phyloP scores from a whole-genome alignment of 2,329 filamentous ascomycete species.

The Aspergillus eucalypticola region DNA sequence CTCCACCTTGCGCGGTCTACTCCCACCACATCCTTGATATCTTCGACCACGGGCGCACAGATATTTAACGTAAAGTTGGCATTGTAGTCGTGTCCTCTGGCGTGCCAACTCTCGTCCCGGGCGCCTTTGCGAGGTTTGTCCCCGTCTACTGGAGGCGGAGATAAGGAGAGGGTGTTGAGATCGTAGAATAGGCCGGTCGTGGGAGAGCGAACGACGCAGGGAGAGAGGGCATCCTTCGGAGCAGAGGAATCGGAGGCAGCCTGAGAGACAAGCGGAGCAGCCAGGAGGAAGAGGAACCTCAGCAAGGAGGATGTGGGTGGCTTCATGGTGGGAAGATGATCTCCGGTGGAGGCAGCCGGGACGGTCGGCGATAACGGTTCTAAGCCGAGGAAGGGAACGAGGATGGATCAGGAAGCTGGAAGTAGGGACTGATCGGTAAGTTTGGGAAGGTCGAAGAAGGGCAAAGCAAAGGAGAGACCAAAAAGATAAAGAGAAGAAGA shows the following conservation, averaged over 20 bases:
- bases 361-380: slow-evolving; percentile 9
- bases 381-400: background rate
- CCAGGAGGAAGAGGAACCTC: slow-evolving; percentile 36
- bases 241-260: slow-evolving; percentile 45
- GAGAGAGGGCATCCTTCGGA: slow-evolving; percentile 47
- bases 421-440: background rate
- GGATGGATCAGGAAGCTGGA: background rate
- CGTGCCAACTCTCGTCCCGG: slow-evolving; percentile 50
- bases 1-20: slow-evolving; percentile 42
- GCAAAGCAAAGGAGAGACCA: background rate
- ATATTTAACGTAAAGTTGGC: slow-evolving; percentile 55
- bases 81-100: slow-evolving; percentile 51
- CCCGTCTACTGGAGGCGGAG: slow-evolving; percentile 46
- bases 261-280: slow-evolving; percentile 31
- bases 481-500: background rate
- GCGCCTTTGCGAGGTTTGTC: slow-evolving; percentile 41
- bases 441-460: background rate
- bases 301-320: slow-evolving; percentile 29
- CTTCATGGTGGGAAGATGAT: slow-evolving; percentile 36
- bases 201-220: slow-evolving; percentile 64
- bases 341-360: slow-evolving; percentile 6
- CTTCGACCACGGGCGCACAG: slow-evolving; percentile 52
- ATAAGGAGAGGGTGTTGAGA: slow-evolving; percentile 58
- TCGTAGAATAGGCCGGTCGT: slow-evolving; percentile 65
- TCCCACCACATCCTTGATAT: slow-evolving; percentile 49